Conservation (phyloP, 306 rosid genomes). For the Acacia melanoxylon region DNA sequence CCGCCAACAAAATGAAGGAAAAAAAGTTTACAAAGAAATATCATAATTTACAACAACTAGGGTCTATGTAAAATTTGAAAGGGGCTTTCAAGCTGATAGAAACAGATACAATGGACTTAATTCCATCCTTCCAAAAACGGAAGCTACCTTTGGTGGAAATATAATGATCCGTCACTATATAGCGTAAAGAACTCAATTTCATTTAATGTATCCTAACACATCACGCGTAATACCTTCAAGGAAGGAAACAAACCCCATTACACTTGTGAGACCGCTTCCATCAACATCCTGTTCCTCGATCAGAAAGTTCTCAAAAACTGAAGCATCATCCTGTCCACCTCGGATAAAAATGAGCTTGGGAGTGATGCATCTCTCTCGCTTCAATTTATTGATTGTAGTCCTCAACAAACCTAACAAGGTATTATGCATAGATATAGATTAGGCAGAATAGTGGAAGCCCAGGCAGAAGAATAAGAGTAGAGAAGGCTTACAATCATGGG, state of each 20-base stretch:
- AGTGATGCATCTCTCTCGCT: slow-evolving; percentile 90
- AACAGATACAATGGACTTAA: slow-evolving; percentile 25
- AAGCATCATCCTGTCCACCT: slow-evolving; percentile 92
- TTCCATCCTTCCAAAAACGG: slow-evolving; percentile 30
- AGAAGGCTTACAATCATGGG: slow-evolving; percentile 81
- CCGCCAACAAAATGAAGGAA: neutral
- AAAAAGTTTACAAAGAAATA: neutral
- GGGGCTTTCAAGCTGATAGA: slow-evolving; percentile 14
- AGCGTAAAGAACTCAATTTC: slow-evolving; percentile 47
- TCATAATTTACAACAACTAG: slow-evolving; percentile 38
- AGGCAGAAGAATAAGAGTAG: neutral
- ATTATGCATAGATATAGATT: slow-evolving; percentile 23
- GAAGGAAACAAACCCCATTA: slow-evolving; percentile 84
- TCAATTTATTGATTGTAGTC: slow-evolving; percentile 69
- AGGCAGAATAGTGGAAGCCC: slow-evolving; percentile 15
- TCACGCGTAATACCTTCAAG: slow-evolving; percentile 69
- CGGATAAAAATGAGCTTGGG: slow-evolving; percentile 84
- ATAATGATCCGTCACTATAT: slow-evolving; percentile 17
- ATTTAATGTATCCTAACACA: slow-evolving; percentile 75
- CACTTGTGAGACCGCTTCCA: slow-evolving; percentile 83
- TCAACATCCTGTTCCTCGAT: slow-evolving; percentile 96
- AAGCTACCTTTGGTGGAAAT: slow-evolving; percentile 29
- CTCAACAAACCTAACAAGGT: slow-evolving; percentile 72
- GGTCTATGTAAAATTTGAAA: slow-evolving; percentile 17
- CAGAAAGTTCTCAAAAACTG: slow-evolving; percentile 81